phyloP scores from a whole-genome alignment of 495 filamentous ascomycete genomes.

The Penicillium paxilli region DNA sequence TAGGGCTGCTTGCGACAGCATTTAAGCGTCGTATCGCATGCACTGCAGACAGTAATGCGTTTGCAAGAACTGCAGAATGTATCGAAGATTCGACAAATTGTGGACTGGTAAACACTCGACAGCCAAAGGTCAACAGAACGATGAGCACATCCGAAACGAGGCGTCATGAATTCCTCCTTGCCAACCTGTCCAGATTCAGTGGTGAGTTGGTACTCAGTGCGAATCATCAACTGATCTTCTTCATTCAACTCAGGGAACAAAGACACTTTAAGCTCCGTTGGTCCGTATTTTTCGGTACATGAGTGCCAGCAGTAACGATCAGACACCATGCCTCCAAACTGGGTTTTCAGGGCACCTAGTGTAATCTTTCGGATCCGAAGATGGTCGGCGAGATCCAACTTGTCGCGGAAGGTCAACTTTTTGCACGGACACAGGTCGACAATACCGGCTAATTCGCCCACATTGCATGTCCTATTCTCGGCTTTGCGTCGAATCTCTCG shows the following conservation, averaged over 20 bases:
- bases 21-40: conserved; percentile 38
- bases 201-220: conserved; percentile 44
- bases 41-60: conserved; percentile 42
- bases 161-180: conserved; percentile 44
- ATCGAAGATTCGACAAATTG: conserved; percentile 41
- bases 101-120: conserved; percentile 43
- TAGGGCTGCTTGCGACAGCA: conserved; percentile 40
- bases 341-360: conserved; percentile 23
- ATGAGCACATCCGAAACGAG: conserved; percentile 49
- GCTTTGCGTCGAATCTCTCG: conserved; percentile 39
- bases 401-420: conserved; percentile 47
- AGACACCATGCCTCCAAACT: conserved; percentile 31
- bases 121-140: conserved; percentile 49
- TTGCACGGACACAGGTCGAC: conserved; percentile 50
- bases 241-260: conserved; percentile 41
- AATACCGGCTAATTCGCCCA: conserved; percentile 43
- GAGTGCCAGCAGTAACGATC: conserved; percentile 48
- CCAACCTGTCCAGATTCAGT: conserved; percentile 41
- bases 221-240: conserved; percentile 32
- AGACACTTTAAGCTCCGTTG: conserved; percentile 37
- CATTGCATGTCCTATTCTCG: conserved; percentile 37
- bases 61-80: conserved; percentile 39
- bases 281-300: conserved; percentile 43
- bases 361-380: conserved; percentile 34
- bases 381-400: conserved; percentile 37